Evolutionary conservation across 129 eudicot genomes (phyloP), one percentile per base, ranked within the genome.

Genomic region (Helichrysum umbraculigerum): DNA sequence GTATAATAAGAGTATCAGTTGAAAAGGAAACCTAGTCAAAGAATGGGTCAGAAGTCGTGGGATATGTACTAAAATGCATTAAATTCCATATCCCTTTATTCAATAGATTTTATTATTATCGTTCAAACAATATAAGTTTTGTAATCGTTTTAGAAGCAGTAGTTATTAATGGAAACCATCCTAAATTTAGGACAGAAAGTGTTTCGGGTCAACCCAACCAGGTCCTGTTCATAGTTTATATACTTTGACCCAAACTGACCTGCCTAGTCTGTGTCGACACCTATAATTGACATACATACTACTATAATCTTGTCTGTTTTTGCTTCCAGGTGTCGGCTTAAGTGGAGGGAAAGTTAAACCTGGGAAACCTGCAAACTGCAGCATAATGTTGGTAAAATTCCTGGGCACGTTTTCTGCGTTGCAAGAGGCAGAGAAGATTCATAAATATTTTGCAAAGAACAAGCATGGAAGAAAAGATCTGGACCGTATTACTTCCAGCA

Each of bases 331-430:
- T 28, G 79, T 76, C 65, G 90, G 92, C 66, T 68, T 87, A 37
- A 81, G 82, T 47, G 83, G 83, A 10, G 92, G 96, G 44, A 85
- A 83, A 75, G 79, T 87, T 37, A 90, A 52, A 76, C 68, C 67
- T 22, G 96, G 87, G 75, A 86, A 66, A 57, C 58, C 79, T 51
- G 78, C 79, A 25, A 82, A 85, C 73, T 78, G 77, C 69, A 81
- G 85, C 78, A 62, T 83, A 19, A 73, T 87, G 81, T 37, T 90
- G 63, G 88, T 90, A 6, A 87, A 85, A 77, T 90, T 87, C 58
- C 79, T 83, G 79, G 92, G 88, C 4, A 90, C 96, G 2, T 76
- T 87, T 70, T 73, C 96, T 25, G 92, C 87, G n/a, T 62, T 90
- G 63, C 88, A 83, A 83, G 92, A 85, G 14, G 90, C 96, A 4